A percentile compares a stretch with the other conserved stretches of the same genome.
Evolutionary conservation across 2,329 filamentous ascomycete species (phyloP).

Genomic region (Trichoderma oligosporum): DNA sequence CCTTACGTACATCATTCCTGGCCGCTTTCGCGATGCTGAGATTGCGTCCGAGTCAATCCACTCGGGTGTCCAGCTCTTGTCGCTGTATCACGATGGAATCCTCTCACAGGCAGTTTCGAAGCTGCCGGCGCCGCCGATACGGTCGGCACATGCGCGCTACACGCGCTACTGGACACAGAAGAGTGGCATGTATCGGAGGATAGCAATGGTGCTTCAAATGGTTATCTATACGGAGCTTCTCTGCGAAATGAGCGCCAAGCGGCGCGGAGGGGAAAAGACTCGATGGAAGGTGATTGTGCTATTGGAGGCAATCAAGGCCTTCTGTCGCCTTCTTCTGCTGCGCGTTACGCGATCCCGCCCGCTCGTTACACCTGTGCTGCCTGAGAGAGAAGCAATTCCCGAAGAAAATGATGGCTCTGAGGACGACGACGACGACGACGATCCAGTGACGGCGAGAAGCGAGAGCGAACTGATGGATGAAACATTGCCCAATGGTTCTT

Average conservation of each 20-base stretch:
- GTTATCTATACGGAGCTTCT: slow-evolving; percentile 92
- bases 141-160: slow-evolving; percentile 60
- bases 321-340: slow-evolving; percentile 76
- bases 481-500: slow-evolving; percentile 31
- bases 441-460: slow-evolving; percentile 39
- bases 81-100: slow-evolving; percentile 87
- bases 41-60: slow-evolving; percentile 91
- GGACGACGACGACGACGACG: slow-evolving; percentile 47
- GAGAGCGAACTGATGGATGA: slow-evolving; percentile 44
- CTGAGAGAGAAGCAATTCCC: slow-evolving; percentile 77
- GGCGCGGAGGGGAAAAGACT: slow-evolving; percentile 70
- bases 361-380: slow-evolving; percentile 76
- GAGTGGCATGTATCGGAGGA: slow-evolving; percentile 69
- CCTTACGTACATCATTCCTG: slow-evolving; percentile 92
- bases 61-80: slow-evolving; percentile 82
- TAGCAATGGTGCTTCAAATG: slow-evolving; percentile 80
- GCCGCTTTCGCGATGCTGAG: slow-evolving; percentile 86
- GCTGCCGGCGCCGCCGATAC: slow-evolving; percentile 49
- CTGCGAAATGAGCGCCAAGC: slow-evolving; percentile 96
- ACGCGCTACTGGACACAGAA: slow-evolving; percentile 63
- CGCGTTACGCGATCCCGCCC: slow-evolving; percentile 79
- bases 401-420: slow-evolving; percentile 46
- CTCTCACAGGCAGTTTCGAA: slow-evolving; percentile 64
- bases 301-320: slow-evolving; percentile 79
- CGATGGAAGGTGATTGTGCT: slow-evolving; percentile 85